Base-by-base conservation (phyloP, 495 filamentous ascomycete species). In the Hapsidospora chrysogenum region DNA sequence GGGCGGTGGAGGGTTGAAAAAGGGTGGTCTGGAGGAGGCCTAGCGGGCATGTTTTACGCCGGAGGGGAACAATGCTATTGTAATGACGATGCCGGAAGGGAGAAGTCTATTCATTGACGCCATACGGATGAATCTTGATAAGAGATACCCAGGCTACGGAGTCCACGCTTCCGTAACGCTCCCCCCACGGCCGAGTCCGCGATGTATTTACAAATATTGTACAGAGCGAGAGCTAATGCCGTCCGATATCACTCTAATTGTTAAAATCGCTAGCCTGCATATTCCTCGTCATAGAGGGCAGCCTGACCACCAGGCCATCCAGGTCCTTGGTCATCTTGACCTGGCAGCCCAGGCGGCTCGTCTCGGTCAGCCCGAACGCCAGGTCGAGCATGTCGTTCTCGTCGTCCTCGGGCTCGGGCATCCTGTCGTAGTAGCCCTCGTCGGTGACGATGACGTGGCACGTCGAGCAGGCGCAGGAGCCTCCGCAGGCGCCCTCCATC, bases 361-460 rank as follows among this genome's bases (percentile, higher is more conserved):
- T 97, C 62, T 97, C 89, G 5, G 86, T 95, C 45, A 96, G 49
- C 0, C 89, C 89, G 53, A 97, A 97, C 0, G 89, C 89, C 40
- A 96, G 54, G 53, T 97, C 89, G 46, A 97, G 62, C 89, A 97
- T 97, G 58, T 97, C 89, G 54, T 96, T 96, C 69, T 97, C 89
- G 52, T 97, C 92, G 52, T 97, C 89, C 27, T 79, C 76, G 11
- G 89, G 82, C 57, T 96, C 92, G 30, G 76, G 70, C 63, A 96
- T 87, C 60, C 75, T 77, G 43, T 96, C 89, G 51, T 84, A 96
- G 65, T 80, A 70, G 11, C 75, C 78, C 3, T 81, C 70, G 47
- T 81, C 76, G 38, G 77, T 65, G 28, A 97, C 82, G 35, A 97
- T 93, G 32, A 96, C 78, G 60, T 97, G 89, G 61, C 89, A 97